Evolutionary conservation across 2,329 filamentous ascomycete species (phyloP).

Genomic region (Phialophora verrucosa): DNA sequence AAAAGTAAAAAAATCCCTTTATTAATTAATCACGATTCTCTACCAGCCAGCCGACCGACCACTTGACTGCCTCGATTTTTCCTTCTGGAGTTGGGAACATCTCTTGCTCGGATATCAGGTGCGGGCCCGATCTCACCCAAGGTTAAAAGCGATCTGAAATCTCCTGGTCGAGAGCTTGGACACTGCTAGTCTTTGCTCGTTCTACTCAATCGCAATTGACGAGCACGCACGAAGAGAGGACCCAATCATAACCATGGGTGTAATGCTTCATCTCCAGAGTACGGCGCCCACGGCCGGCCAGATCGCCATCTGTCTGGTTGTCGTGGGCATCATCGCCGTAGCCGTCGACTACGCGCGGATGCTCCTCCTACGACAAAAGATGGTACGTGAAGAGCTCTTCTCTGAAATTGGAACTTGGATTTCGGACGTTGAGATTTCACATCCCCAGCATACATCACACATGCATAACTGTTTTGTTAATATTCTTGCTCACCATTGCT

Average conservation of each 20-base stretch:
- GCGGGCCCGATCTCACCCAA: background rate
- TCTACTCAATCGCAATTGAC: background rate
- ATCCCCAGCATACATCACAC: background rate
- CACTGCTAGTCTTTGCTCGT: too few species aligned
- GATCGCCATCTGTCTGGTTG: slow-evolving; percentile 26
- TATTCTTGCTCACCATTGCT: background rate
- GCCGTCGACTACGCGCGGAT: slow-evolving; percentile 40
- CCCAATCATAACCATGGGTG: slow-evolving; percentile 30
- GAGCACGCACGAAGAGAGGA: background rate
- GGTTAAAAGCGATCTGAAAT: background rate
- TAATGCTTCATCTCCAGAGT: slow-evolving; percentile 32
- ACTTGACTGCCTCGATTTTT: background rate
- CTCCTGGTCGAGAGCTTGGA: too few species aligned
- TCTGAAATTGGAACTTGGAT: background rate
- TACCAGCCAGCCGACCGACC: background rate
- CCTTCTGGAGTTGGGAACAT: too few species aligned
- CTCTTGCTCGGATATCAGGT: too few species aligned
- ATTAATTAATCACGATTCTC: background rate
- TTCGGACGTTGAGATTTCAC: background rate
- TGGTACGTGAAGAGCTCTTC: slow-evolving; percentile 33
- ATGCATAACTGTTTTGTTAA: background rate
- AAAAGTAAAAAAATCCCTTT: background rate
- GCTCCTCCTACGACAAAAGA: slow-evolving; percentile 40
- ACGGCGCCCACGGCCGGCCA: slow-evolving; percentile 31
- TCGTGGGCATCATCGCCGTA: slow-evolving; percentile 30